Conservation (phyloP, 2,329 filamentous ascomycete genomes). For the Lizonia empirigonia region DNA sequence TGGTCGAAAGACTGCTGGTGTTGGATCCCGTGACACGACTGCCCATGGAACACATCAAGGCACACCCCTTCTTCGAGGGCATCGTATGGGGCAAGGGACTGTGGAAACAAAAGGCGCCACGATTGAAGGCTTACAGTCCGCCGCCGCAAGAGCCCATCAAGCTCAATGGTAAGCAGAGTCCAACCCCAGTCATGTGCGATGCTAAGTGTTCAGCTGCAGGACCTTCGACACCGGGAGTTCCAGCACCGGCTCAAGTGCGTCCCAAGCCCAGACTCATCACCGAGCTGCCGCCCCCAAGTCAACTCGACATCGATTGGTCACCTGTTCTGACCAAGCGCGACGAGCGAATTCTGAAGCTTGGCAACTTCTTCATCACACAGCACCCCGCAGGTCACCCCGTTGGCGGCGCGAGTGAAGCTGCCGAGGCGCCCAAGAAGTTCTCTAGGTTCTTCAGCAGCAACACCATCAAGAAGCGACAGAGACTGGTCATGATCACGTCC, state of each 20-base stretch:
- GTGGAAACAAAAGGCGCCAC: slow-evolving; percentile 89
- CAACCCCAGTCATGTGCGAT: slow-evolving; percentile 11
- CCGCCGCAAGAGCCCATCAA: slow-evolving; percentile 71
- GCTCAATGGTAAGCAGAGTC: slow-evolving; percentile 49
- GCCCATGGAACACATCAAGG: slow-evolving; percentile 95
- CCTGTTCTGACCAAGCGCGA: slow-evolving; percentile 89
- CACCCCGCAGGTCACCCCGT: slow-evolving; percentile 77
- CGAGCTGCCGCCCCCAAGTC: slow-evolving; percentile 92
- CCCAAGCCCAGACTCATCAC: slow-evolving; percentile 79
- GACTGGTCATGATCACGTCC: slow-evolving; percentile 93
- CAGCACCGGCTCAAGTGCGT: slow-evolving; percentile 47
- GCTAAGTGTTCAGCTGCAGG: slow-evolving; percentile 21
- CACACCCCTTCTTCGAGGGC: slow-evolving; percentile 92
- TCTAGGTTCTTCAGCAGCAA: slow-evolving; percentile 91
- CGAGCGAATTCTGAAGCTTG: slow-evolving; percentile 91
- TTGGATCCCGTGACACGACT: slow-evolving; percentile 83
- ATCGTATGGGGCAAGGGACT: slow-evolving; percentile 80
- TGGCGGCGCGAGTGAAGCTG: slow-evolving; percentile 67
- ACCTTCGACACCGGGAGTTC: slow-evolving; percentile 37
- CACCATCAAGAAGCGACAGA: slow-evolving; percentile 88
- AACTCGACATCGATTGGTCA: slow-evolving; percentile 98
- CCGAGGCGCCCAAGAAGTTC: slow-evolving; percentile 79
- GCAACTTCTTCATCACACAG: slow-evolving; percentile 84
- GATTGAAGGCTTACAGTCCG: slow-evolving; percentile 81
- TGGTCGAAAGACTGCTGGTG: slow-evolving; percentile 89